These are phyloP conservation scores for Delitschia confertaspora DNA, from an alignment of 495 filamentous ascomycete genomes.

Conservation along the genomic window DNA sequence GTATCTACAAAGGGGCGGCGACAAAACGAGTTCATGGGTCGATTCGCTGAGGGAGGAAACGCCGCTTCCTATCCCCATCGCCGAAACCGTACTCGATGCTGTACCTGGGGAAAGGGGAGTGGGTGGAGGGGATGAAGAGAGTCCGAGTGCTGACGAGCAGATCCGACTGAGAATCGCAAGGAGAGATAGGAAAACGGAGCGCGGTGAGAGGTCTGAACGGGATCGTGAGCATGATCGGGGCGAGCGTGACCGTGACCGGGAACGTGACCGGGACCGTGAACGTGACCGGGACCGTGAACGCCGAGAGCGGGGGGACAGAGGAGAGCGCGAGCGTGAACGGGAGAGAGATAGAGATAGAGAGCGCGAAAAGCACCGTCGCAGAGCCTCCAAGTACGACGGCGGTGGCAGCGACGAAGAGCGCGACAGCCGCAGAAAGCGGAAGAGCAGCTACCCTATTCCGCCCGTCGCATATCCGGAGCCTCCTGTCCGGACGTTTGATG, in stretches of 20 bases:
- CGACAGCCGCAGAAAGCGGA: slow-evolving; percentile 19
- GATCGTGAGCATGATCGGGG: slow-evolving; percentile 6
- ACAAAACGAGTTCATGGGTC: slow-evolving; percentile 31
- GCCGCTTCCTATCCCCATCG: slow-evolving; percentile 25
- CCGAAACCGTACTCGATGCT: slow-evolving; percentile 26
- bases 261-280: slow-evolving; percentile 7
- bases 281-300: slow-evolving; percentile 5
- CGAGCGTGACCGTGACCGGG: slow-evolving; percentile 13
- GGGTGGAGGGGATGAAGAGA: slow-evolving; percentile 19
- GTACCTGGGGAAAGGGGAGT: slow-evolving; percentile 7
- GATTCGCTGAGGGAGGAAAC: slow-evolving; percentile 22
- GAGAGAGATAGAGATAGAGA: slow-evolving; percentile 3
- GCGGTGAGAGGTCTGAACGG: slow-evolving; percentile 6
- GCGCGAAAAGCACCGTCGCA: not conserved
- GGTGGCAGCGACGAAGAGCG: slow-evolving; percentile 3
- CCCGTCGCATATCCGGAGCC: slow-evolving; percentile 11
- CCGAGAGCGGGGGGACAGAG: not conserved
- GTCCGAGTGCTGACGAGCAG: slow-evolving; percentile 22
- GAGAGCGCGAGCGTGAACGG: slow-evolving; percentile 1
- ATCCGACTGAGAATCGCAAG: slow-evolving; percentile 22
- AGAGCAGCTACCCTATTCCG: slow-evolving; percentile 17
- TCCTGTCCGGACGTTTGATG: slow-evolving; percentile 24
- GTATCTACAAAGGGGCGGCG: slow-evolving; percentile 25
- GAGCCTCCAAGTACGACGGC: not conserved
- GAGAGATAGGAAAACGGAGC: slow-evolving; percentile 12